Percentiles rank a stretch among this genome's conserved stretches.
Evolutionary conservation across 2,329 filamentous ascomycete genomes (phyloP).

Genomic region (Aspergillus luchuensis): DNA sequence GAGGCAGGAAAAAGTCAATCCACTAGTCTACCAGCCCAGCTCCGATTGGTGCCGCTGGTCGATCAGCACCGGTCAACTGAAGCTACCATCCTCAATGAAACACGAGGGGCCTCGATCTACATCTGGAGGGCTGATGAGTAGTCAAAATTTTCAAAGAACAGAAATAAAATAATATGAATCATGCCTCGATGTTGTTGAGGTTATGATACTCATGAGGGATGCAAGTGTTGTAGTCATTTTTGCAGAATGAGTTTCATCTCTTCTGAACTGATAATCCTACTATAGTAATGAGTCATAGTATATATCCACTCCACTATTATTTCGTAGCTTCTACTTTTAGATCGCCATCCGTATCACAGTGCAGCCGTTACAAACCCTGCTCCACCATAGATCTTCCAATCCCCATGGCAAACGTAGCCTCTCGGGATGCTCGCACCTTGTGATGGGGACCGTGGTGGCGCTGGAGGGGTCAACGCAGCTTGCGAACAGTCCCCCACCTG

Average conservation of each 20-base stretch:
- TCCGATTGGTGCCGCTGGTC: background rate
- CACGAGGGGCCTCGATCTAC: background rate
- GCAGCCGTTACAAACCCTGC: background rate
- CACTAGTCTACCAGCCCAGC: background rate
- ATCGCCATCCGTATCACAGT: background rate
- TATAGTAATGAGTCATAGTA: background rate
- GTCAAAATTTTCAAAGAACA: too few relatives aligned
- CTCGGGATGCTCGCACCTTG: background rate
- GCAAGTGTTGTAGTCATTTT: background rate
- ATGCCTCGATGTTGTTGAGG: too few relatives aligned
- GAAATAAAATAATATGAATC: too few relatives aligned
- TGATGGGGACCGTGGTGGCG: conserved; percentile 19
- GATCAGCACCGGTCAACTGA: background rate
- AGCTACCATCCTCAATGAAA: background rate
- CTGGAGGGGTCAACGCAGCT: conserved; percentile 12
- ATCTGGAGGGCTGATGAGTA: too few relatives aligned
- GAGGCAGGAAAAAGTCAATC: background rate
- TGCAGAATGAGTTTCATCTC: background rate
- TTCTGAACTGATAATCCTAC: background rate
- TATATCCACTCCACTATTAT: background rate
- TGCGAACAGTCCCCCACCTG: background rate
- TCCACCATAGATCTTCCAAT: background rate
- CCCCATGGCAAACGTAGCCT: background rate
- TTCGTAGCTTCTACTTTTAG: background rate
- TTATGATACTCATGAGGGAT: too few relatives aligned